Conservation (phyloP, 2,329 filamentous ascomycete genomes). For the Paraconiothyrium sp. region DNA sequence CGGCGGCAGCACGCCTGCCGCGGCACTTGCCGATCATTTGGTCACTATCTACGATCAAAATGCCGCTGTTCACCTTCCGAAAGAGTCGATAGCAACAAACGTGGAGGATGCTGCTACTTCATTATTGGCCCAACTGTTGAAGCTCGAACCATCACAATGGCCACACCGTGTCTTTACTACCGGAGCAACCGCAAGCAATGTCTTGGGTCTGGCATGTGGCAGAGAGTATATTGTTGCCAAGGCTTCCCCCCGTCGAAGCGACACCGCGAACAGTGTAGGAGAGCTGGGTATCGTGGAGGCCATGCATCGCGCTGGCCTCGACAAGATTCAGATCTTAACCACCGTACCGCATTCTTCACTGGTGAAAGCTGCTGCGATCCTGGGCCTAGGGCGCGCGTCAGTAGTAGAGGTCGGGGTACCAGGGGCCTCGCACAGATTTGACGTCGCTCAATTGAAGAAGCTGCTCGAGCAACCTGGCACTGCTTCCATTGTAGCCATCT, state of each 20-base stretch:
- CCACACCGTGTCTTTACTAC: slow-evolving; percentile 83
- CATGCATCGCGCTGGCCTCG: slow-evolving; percentile 70
- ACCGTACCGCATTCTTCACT: slow-evolving; percentile 86
- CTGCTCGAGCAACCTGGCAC: slow-evolving; percentile 64
- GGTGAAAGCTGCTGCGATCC: slow-evolving; percentile 80
- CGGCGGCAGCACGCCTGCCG: slow-evolving; percentile 80
- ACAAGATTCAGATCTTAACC: slow-evolving; percentile 78
- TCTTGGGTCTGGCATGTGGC: slow-evolving; percentile 73
- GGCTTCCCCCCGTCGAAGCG: slow-evolving; percentile 52
- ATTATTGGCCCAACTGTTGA: slow-evolving; percentile 74
- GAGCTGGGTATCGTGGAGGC: slow-evolving; percentile 75
- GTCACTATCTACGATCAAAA: slow-evolving; percentile 85
- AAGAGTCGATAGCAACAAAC: slow-evolving; percentile 77
- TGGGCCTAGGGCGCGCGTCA: slow-evolving; percentile 77
- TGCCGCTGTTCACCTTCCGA: slow-evolving; percentile 80
- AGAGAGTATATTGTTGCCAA: slow-evolving; percentile 70
- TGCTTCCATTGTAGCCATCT: slow-evolving; percentile 81
- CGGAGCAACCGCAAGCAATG: slow-evolving; percentile 72
- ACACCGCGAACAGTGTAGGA: slow-evolving; percentile 61
- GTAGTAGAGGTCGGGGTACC: slow-evolving; percentile 69
- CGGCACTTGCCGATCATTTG: slow-evolving; percentile 83
- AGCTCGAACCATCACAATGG: slow-evolving; percentile 66
- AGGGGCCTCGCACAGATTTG: slow-evolving; percentile 72
- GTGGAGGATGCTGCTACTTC: slow-evolving; percentile 77
- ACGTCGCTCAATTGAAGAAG: slow-evolving; percentile 71